Base-by-base conservation (phyloP, 345 rosid genomes). In the Aquilaria malaccensis region DNA sequence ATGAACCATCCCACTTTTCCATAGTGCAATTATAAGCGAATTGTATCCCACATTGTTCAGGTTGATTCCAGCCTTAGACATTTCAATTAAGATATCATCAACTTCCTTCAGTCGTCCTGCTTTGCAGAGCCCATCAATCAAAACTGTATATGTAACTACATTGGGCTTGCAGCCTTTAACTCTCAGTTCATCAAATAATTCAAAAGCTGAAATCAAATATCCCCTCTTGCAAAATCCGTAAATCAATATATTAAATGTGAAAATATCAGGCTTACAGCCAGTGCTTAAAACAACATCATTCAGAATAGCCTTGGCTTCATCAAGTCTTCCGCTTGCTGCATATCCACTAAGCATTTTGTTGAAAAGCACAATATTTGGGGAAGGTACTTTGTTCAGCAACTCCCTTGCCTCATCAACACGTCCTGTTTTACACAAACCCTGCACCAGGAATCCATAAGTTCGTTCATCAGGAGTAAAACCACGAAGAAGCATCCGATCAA, bases 21-120 rank as follows among this genome's bases (percentile, higher is more conserved):
- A 85, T 13, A 83, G 68, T 55, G 91, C 89, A 11, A 75, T 59
- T 68, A 89, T 85, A 45, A 88, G 61, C 60, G 81, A 72, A 72
- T 92, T 92, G 69, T 70, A 92, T 69, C 93, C 93, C 65, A 77
- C 85, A n/a, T 83, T 81, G 73, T 89, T 92, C 72, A 85, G 76
- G 57, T 63, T 63, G 60, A 85, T 55, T 58, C 91, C 93, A 61
- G 77, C 66, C 2, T 75, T 68, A 46, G 71, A 72, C 93, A 92
- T 85, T 65, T 81, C 76, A 48, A 59, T 70, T 48, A 87, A 58
- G 67, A 83, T 56, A 66, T 45, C 33, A 55, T 63, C 65, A 41
- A 79, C 86, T 76, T 85, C 86, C 62, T 69, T 86, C 63, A 81
- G 52, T 55, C 67, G 69, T 14, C 95, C 89, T 60, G 71, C 72